Evolutionary conservation across 139 green algal genomes (phyloP), one percentile per base, ranked within the genome.

Genomic region (Tetradesmus lagerheimii): DNA sequence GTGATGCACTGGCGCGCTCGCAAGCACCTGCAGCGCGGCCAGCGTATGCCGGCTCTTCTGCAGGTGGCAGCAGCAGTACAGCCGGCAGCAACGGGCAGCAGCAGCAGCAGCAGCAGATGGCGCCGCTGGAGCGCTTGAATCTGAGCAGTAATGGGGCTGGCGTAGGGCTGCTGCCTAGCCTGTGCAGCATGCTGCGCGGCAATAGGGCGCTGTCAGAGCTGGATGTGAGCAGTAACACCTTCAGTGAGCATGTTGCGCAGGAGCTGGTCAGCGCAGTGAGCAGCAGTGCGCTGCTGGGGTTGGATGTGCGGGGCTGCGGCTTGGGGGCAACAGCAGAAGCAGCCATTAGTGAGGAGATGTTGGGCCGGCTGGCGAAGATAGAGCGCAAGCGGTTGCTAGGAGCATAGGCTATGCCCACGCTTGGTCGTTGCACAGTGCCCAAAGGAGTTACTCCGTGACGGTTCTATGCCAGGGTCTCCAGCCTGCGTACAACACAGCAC

Each of bases 211-310:
- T 97, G 14, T 87, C 34, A 35, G 85, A 96, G 87, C 35, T 97
- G 37, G 94, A 97, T 77, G 23, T 96, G n/a, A 93, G 85, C 18
- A 91, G 93, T 88, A 97, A 97, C 82, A 43, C 53, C 23, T 90
- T 93, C 50, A 91, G 92, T 31, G 47, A 82, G 57, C 89, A 45
- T 5, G 27, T 71, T 23, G 64, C 77, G 0, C 31, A 34, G 11
- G 76, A 87, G 80, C 39, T 91, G 41, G 37, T 74, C 4, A 43
- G 15, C 11, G 88, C 88, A 62, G 43, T 88, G 41, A 62, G 41
- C 25, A 90, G 85, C n/a, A 64, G 37, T 0, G 67, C 43, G 14
- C 87, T 93, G 62, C 29, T 71, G 38, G 89, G 67, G 29, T 41
- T 92, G 27, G 85, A 93, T 86, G 89, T 90, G 29, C 85, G 91